These are phyloP conservation scores for Apostasia shenzhenica DNA, from an alignment of 106 monocot genomes.

Conservation along the genomic window DNA sequence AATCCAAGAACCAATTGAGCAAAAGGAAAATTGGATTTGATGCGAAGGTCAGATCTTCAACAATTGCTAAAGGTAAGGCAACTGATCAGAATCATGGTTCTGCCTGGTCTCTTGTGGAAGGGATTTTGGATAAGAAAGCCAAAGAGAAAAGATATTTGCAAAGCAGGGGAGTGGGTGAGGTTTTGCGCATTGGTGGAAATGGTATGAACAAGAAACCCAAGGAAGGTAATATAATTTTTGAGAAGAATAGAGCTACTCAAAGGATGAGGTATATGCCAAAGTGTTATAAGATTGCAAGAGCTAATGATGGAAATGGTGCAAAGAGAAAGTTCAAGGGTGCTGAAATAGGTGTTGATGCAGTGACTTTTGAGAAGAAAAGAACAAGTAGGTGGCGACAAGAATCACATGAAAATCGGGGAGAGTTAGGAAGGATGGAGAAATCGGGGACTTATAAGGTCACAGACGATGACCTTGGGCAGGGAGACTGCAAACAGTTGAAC, in stretches of 20 bases:
- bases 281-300: not conserved
- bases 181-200: constrained; percentile 6
- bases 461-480: not conserved
- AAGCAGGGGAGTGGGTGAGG: not conserved
- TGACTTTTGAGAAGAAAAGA: not conserved
- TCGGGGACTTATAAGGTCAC: not conserved
- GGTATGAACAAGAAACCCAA: constrained; percentile 1
- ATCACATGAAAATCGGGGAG: not conserved
- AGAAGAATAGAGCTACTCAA: constrained; percentile 1
- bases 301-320: not conserved
- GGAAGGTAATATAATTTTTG: not conserved
- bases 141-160: constrained; percentile 1
- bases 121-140: constrained; percentile 23
- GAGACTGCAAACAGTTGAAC: not conserved
- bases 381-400: not conserved
- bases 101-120: constrained; percentile 36
- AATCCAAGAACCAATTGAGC: constrained; percentile 6
- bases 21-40: constrained; percentile 2
- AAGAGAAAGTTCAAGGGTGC: not conserved
- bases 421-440: not conserved
- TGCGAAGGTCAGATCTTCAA: not conserved
- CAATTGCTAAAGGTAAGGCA: not conserved
- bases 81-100: constrained; percentile 10
- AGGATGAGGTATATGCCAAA: not conserved
- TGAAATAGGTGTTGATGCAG: not conserved